These are phyloP conservation scores for Ammopiptanthus mongolicus DNA, from an alignment of 306 rosid species.

Conservation along the genomic window DNA sequence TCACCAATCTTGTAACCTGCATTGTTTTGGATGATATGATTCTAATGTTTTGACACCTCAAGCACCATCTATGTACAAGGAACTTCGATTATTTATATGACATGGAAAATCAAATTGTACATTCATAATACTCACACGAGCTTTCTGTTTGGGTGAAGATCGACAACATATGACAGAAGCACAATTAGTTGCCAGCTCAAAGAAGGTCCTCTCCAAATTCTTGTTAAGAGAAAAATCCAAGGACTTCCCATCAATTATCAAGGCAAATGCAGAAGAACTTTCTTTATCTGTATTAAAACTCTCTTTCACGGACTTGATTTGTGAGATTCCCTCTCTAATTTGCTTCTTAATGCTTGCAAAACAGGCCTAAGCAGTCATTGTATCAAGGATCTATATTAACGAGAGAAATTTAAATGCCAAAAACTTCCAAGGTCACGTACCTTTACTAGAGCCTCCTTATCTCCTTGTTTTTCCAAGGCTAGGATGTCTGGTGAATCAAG, in stretches of 20 bases:
- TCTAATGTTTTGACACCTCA: constrained; percentile 11
- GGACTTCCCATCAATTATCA: constrained; percentile 87
- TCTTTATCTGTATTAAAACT: constrained; percentile 26
- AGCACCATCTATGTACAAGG: neutral
- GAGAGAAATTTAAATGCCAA: constrained; percentile 4
- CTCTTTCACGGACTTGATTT: constrained; percentile 43
- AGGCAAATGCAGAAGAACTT: constrained; percentile 39
- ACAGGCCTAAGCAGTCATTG: constrained; percentile 56
- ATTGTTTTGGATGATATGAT: constrained; percentile 15
- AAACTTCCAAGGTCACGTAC: constrained; percentile 30
- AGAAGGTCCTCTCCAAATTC: constrained; percentile 49
- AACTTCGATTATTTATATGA: neutral
- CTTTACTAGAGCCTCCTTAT: constrained; percentile 50
- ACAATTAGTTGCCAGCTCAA: constrained; percentile 66
- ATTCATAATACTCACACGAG: constrained; percentile 58
- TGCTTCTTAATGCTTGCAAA: constrained; percentile 57
- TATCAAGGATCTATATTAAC: constrained; percentile 19
- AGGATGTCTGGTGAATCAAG: constrained; percentile 66
- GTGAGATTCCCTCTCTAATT: constrained; percentile 51
- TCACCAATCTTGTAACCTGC: constrained; percentile 82
- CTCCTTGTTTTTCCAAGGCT: constrained; percentile 57
- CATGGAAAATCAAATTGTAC: neutral
- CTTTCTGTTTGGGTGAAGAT: constrained; percentile 87
- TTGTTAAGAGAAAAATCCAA: constrained; percentile 63
- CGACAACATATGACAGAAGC: constrained; percentile 88